Percentiles rank a stretch among this genome's conserved stretches.
These are phyloP conservation scores for Omphalotus guepiniiformis DNA, from an alignment of 768 basidiomycete species.

Conservation along the genomic window DNA sequence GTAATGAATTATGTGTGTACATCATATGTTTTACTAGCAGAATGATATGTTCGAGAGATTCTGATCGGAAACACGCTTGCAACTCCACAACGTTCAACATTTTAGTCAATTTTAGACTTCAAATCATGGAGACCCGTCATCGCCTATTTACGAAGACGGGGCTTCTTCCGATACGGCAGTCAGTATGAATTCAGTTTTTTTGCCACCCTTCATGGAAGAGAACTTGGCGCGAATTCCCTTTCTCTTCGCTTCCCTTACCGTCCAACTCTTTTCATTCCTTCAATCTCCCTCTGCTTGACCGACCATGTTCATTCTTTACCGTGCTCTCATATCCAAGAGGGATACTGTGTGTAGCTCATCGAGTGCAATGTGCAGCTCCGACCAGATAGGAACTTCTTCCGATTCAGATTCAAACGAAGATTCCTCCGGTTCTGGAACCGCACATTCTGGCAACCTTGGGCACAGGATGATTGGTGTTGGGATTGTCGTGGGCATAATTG, in stretches of 20 bases:
- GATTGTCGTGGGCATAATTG: slow-evolving; percentile 32
- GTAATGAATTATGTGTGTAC: slow-evolving; percentile 29
- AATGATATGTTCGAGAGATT: too few relatives aligned
- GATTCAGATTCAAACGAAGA: too few relatives aligned
- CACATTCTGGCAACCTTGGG: slow-evolving; percentile 26
- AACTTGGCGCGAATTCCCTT: slow-evolving; percentile 2
- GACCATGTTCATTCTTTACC: slow-evolving; percentile 28
- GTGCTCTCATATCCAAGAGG: slow-evolving; percentile 16
- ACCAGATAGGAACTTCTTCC: slow-evolving; percentile 22
- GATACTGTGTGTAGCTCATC: slow-evolving; percentile 20
- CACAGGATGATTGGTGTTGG: slow-evolving; percentile 43
- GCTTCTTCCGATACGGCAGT: too few relatives aligned
- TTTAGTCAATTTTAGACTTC: too few relatives aligned
- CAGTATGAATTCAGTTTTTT: background rate
- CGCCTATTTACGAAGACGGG: too few relatives aligned
- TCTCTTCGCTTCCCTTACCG: slow-evolving; percentile 3
- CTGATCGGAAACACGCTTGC: too few relatives aligned
- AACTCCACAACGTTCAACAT: too few relatives aligned
- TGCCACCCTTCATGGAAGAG: background rate
- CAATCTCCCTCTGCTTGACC: too few relatives aligned
- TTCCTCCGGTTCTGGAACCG: too few relatives aligned
- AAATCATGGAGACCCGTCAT: too few relatives aligned
- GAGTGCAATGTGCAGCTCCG: slow-evolving; percentile 21
- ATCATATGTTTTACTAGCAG: background rate
- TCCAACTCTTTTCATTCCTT: background rate